Percentiles rank a stretch among this genome's conserved stretches.
Evolutionary conservation across 768 basidiomycete species (phyloP).

Genomic region (Coprinopsis cinerea): DNA sequence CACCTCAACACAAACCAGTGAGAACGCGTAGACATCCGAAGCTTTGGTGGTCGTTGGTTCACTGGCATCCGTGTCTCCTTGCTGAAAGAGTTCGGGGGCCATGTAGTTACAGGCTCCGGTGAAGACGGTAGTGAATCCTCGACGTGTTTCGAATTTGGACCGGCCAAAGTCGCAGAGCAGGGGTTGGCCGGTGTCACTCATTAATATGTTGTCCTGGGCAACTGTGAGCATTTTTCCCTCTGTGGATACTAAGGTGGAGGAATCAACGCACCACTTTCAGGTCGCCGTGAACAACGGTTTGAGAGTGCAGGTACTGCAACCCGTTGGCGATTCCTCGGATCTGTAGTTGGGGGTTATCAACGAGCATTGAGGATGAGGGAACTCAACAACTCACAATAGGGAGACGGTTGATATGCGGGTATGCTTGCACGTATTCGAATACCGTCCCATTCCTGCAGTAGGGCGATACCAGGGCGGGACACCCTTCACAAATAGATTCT

Average conservation of each 20-base stretch:
- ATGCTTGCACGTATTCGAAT: slow-evolving; percentile 2
- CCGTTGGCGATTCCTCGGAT: slow-evolving; percentile 13
- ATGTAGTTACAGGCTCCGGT: slow-evolving; percentile 11
- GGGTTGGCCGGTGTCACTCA: slow-evolving; percentile 11
- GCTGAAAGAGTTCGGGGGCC: slow-evolving; percentile 14
- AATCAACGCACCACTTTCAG: slow-evolving; percentile 15
- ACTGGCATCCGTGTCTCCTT: background rate
- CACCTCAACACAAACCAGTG: slow-evolving; percentile 15
- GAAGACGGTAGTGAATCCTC: slow-evolving; percentile 14
- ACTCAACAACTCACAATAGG: slow-evolving; percentile 5
- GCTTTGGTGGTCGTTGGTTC: slow-evolving; percentile 8
- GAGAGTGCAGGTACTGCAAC: slow-evolving; percentile 16
- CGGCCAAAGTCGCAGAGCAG: slow-evolving; percentile 19
- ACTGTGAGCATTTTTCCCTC: background rate
- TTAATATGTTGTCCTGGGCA: slow-evolving; percentile 15
- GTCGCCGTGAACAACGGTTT: slow-evolving; percentile 16
- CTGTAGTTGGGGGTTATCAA: background rate
- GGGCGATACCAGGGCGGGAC: slow-evolving; percentile 14
- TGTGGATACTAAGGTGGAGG: background rate
- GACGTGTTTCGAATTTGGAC: slow-evolving; percentile 10
- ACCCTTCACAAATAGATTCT: background rate
- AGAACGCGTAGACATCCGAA: slow-evolving; percentile 17
- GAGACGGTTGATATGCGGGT: slow-evolving; percentile 7
- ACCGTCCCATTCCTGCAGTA: slow-evolving; percentile 8
- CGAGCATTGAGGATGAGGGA: background rate